Base-by-base conservation (phyloP, 768 basidiomycete genomes). In the Tylopilus plumbeoviolaceoides region DNA sequence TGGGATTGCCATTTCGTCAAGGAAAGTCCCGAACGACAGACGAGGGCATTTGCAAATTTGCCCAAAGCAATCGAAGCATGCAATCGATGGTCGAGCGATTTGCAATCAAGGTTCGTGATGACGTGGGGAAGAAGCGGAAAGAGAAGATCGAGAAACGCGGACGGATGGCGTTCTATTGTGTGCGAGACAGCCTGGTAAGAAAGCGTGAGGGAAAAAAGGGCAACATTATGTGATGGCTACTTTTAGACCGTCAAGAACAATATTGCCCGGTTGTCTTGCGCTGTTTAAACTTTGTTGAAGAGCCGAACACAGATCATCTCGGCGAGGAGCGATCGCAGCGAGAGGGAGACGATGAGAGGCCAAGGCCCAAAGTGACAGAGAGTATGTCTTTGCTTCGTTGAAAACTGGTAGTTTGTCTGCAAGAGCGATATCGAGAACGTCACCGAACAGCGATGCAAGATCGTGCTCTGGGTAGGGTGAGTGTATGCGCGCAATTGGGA, bases 301-400 rank as follows among this genome's bases (percentile, higher is more conserved):
- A 7, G 68, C 71, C 0, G 56, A 58, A 33, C 67, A 53, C 4
- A 84, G 62, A 5, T 69, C 63, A 12, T 51, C 42, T 38, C 58
- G 68, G 9, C 64, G 63, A 41, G 68, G 62, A 18, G 45, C 48
- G 36, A 85, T 56, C n/a, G 78, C 58, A 10, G 61, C 54, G 4
- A 51, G n/a, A 3, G 82, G 78, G 9, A 86, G 69, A 42, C 69
- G 72, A 55, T 84, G 79, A 28, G 65, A 70, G 54, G 75, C 72
- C 41, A 88, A 65, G 18, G 75, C 72, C 74, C 77, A 83, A 18
- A 79, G 57, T 20, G 78, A 73, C 25, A 83, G 66, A 10, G 74
- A 71, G 53, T 72, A 69, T 8, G 74, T 77, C 61, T 81, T 82
- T 14, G 65, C 59, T 17, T 72, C 65, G 48, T 74, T 75, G 4